Evolutionary conservation across 257 asterid genomes (phyloP).

Genomic region (Solanum corneliomulleri): DNA sequence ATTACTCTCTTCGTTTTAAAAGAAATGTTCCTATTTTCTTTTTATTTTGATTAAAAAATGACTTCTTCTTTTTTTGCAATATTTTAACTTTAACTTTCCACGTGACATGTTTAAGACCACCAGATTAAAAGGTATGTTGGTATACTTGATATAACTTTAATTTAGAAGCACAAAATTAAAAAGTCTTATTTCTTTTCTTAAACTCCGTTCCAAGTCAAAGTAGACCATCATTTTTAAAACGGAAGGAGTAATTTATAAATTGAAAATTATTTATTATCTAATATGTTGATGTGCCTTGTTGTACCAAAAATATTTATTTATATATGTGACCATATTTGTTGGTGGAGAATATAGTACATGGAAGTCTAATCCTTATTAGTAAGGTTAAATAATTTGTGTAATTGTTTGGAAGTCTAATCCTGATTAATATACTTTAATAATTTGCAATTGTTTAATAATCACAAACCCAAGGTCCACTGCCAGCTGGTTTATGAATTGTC

Average conservation of each 20-base stretch:
- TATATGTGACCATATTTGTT: neutral
- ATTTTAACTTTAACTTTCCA: no score
- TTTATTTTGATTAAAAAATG: no score
- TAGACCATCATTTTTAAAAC: rapidly evolving
- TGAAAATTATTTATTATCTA: neutral
- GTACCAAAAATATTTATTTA: neutral
- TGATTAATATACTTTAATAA: neutral
- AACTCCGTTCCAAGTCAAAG: no score
- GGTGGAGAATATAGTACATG: neutral
- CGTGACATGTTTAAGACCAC: no score
- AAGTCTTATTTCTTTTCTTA: no score
- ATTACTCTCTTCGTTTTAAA: neutral
- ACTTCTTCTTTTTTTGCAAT: no score
- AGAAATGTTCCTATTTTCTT: rapidly evolving
- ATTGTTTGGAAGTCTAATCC: neutral
- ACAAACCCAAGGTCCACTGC: slow-evolving; percentile 5
- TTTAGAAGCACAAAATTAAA: no score
- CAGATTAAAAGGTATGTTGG: no score
- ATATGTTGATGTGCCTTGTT: neutral
- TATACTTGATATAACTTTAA: no score
- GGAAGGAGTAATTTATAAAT: neutral
- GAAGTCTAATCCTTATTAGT: neutral
- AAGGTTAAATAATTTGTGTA: neutral
- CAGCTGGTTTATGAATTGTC: slow-evolving; percentile 7
- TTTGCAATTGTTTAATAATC: neutral